Evolutionary conservation across 2,329 filamentous ascomycete genomes (phyloP), one percentile per base, ranked within the genome.

Genomic region (Torrubiella hemipterigena): DNA sequence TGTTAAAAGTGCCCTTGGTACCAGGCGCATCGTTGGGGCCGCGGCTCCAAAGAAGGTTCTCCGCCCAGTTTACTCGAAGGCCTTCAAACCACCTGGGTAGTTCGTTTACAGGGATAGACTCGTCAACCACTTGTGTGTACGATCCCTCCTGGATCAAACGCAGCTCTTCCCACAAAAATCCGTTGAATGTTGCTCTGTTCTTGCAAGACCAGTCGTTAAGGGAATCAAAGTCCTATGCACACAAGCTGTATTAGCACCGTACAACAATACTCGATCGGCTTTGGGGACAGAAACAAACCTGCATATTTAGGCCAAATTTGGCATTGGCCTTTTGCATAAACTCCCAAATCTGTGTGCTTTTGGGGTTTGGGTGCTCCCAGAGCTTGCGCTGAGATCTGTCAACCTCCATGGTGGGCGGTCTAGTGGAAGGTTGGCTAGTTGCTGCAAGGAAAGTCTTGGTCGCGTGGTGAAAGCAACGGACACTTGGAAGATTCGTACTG

Each of bases 31-130:
- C 49, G 0, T 55, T 45, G 3, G 54, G 48, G 4, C 51, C 49
- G 11, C 59, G 58, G 2, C 67, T 67, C 58, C 72, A 87, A 17
- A 93, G 70, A 17, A 85, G 55, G 48, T 91, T 93, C 56, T 93
- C 83, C 5, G 82, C 78, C 48, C 77, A 89, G 46, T 86, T 93
- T 43, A 91, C 52, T 5, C 61, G 56, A 2, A 86, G 65, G 18
- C 84, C 84, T 2, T 73, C 58, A 51, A 91, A 93, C 84, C 84
- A 93, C 24, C 63, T 57, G 0, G 84, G 84, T 5, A 89, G 65
- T 12, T 63, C 61, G 37, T 84, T 77, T 51, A 93, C 83, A 2
- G 76, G 72, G 2, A 69, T 63, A 1, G 59, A 61, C 44, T 83
- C 77, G 47, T 93, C 81, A 4, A 91, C 76, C 2, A 80, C 73